phyloP scores from a whole-genome alignment of 176 grass and related monocot species.

The Triticum turgidum region DNA sequence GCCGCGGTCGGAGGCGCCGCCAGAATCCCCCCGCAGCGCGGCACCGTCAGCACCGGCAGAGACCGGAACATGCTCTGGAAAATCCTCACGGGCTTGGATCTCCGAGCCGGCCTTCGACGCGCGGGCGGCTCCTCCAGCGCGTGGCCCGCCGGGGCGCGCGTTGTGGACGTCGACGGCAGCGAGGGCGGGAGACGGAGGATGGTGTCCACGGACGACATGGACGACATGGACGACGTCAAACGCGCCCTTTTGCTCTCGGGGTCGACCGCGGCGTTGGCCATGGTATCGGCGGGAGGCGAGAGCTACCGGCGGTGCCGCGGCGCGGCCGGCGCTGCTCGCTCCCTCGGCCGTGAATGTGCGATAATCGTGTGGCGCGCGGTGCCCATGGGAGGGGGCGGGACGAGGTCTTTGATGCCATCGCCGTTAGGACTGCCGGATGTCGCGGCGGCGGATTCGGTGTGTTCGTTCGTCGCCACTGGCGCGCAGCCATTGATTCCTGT shows the following conservation, averaged over 20 bases:
- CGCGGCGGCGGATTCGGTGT: neutral
- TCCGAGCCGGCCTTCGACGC: neutral
- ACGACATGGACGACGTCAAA: constrained; percentile 9
- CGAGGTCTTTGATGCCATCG: constrained; percentile 26
- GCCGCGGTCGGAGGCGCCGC: neutral
- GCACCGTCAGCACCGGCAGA: constrained; percentile 48
- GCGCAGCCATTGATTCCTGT: neutral
- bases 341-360: constrained; percentile 1
- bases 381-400: constrained; percentile 23
- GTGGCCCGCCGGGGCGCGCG: neutral
- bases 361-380: neutral
- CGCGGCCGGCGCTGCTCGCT: constrained; percentile 28
- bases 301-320: constrained; percentile 10
- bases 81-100: constrained; percentile 37
- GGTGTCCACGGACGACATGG: neutral
- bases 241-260: neutral
- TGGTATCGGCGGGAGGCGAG: constrained; percentile 36
- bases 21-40: constrained; percentile 32
- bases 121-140: constrained; percentile 41
- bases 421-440: neutral
- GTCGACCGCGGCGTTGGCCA: neutral
- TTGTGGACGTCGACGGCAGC: neutral
- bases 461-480: constrained; percentile 23
- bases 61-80: constrained; percentile 49
- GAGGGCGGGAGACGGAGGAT: neutral